These are phyloP conservation scores for Elsinoe perseae DNA, from an alignment of 2,329 filamentous ascomycete species.

Conservation along the genomic window DNA sequence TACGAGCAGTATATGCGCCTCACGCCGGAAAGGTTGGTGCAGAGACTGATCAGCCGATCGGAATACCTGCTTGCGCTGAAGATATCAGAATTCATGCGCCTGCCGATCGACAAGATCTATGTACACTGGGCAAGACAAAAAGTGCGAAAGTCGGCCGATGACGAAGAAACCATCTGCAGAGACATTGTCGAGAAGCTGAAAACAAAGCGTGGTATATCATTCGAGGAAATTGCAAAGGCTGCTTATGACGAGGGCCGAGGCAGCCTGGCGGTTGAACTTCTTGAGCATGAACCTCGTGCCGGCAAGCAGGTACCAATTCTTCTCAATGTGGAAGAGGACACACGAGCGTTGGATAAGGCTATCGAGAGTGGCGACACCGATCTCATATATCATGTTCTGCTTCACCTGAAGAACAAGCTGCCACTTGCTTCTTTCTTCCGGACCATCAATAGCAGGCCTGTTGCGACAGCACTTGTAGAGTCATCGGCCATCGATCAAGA, in stretches of 20 bases:
- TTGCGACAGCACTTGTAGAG: constrained; percentile 85
- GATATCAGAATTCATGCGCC: constrained; percentile 75
- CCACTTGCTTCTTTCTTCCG: constrained; percentile 89
- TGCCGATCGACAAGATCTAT: constrained; percentile 84
- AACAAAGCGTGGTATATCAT: constrained; percentile 87
- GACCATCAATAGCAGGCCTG: constrained; percentile 74
- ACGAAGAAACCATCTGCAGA: constrained; percentile 80
- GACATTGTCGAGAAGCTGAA: constrained; percentile 79
- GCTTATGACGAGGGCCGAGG: constrained; percentile 90
- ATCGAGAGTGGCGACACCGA: constrained; percentile 94
- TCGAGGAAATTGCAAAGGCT: constrained; percentile 84
- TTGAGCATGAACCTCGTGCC: constrained; percentile 88
- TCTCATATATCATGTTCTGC: constrained; percentile 78
- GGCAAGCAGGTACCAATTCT: constrained; percentile 94
- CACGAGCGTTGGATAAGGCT: constrained; percentile 89
- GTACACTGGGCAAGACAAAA: constrained; percentile 97
- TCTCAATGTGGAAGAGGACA: constrained; percentile 90
- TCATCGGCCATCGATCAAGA: constrained; percentile 73
- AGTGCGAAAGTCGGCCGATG: constrained; percentile 72
- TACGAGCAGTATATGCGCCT: constrained; percentile 91
- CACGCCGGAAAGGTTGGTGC: constrained; percentile 80
- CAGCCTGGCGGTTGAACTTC: constrained; percentile 78
- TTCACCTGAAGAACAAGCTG: constrained; percentile 82
- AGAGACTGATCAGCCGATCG: constrained; percentile 75
- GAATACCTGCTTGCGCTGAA: constrained; percentile 87